Conservation (phyloP, 441 rosid genomes). For the Aleurites moluccanus region DNA sequence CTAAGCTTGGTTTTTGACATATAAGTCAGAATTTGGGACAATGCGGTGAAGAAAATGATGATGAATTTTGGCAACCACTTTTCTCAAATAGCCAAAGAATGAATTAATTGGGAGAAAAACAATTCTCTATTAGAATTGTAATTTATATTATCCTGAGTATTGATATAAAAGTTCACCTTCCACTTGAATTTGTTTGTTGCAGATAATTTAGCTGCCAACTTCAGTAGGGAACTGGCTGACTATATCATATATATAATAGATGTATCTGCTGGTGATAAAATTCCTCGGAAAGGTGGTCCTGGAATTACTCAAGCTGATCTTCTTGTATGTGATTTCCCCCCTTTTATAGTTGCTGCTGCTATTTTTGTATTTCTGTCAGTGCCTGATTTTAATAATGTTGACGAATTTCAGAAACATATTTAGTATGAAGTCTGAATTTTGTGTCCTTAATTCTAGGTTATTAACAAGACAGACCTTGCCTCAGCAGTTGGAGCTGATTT, state of each 20-base stretch:
- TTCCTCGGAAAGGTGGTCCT: constrained; percentile 98
- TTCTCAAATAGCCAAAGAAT: background rate
- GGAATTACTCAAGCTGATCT: constrained; percentile 99
- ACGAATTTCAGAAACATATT: background rate
- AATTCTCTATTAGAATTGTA: background rate
- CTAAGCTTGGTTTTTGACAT: background rate
- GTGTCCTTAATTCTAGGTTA: constrained; percentile 51
- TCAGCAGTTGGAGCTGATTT: constrained; percentile 85
- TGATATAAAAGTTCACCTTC: background rate
- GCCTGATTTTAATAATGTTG: background rate
- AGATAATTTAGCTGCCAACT: constrained; percentile 96
- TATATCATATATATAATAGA: constrained; percentile 93
- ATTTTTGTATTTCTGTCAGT: background rate
- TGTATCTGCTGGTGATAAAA: constrained; percentile 94
- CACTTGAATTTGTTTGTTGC: constrained; percentile 34
- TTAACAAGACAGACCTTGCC: constrained; percentile 97
- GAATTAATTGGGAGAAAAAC: background rate
- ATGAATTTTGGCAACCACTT: background rate
- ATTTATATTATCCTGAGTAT: background rate
- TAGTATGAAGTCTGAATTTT: background rate
- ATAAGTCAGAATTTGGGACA: background rate
- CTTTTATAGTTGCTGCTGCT: background rate
- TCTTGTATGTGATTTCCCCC: constrained; percentile 41
- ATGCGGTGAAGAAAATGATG: background rate
- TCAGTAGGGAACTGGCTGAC: constrained; percentile 98